These are phyloP conservation scores for Grosmannia clavigera DNA, from an alignment of 2,329 filamentous ascomycete species.

Conservation along the genomic window DNA sequence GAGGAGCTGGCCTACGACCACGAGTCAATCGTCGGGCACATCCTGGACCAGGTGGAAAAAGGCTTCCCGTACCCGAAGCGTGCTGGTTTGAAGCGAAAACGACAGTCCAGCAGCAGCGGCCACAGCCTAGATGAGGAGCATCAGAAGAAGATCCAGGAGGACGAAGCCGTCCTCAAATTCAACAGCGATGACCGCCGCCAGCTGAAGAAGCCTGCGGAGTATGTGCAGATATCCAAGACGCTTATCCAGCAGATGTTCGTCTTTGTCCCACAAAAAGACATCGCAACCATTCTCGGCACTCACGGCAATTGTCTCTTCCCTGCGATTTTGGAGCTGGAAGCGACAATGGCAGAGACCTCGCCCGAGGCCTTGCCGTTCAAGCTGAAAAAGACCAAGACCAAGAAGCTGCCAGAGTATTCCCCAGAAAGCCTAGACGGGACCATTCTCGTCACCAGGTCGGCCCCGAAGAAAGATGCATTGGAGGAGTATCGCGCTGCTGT, in stretches of 20 bases:
- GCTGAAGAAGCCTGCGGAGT: slow-evolving; percentile 7
- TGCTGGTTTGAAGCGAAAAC: slow-evolving; percentile 28
- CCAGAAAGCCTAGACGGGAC: slow-evolving; percentile 11
- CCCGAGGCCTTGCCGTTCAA: slow-evolving; percentile 12
- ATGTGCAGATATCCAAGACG: slow-evolving; percentile 10
- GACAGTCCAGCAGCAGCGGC: slow-evolving; percentile 4
- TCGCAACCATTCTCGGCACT: slow-evolving; percentile 13
- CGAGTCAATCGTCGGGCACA: slow-evolving; percentile 21
- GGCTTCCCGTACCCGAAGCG: slow-evolving; percentile 25
- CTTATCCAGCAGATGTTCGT: slow-evolving; percentile 25
- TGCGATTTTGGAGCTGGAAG: slow-evolving; percentile 22
- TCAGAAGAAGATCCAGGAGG: slow-evolving; percentile 3
- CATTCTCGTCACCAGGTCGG: slow-evolving; percentile 3
- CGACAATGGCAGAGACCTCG: slow-evolving; percentile 13
- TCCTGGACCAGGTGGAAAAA: slow-evolving; percentile 28
- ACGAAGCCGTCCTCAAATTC: slow-evolving; percentile 12
- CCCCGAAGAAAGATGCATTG: slow-evolving; percentile 19
- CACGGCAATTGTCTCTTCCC: slow-evolving; percentile 21
- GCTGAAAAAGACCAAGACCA: slow-evolving; percentile 19
- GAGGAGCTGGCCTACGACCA: slow-evolving; percentile 17
- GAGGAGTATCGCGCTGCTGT: slow-evolving; percentile 28
- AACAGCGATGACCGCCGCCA: slow-evolving; percentile 13
- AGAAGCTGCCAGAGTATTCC: slow-evolving; percentile 9
- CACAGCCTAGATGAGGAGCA: background rate
- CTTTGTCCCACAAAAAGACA: slow-evolving; percentile 16